Conservation (phyloP, 2,329 filamentous ascomycete species). For the Cladophialophora yegresii region DNA sequence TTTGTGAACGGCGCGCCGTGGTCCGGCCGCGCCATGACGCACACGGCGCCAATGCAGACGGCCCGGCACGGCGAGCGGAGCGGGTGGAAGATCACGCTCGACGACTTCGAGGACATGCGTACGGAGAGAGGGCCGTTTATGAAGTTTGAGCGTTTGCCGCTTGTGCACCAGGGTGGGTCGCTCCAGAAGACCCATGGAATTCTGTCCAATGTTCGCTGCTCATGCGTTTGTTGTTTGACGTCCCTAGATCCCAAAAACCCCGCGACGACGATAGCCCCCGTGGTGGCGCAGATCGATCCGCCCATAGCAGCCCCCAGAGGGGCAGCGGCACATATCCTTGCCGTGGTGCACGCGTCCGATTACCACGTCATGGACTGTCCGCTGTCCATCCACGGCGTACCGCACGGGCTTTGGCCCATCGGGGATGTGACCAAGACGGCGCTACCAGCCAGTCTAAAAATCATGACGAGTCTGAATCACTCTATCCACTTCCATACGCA, state of each 20-base stretch:
- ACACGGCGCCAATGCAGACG: conserved; percentile 24
- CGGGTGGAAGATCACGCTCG: conserved; percentile 30
- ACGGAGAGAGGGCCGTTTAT: conserved; percentile 32
- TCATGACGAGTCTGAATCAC: conserved; percentile 37
- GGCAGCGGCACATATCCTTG: conserved; percentile 29
- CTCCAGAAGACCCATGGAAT: neutral
- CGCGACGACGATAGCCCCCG: conserved; percentile 26
- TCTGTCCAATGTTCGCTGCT: neutral
- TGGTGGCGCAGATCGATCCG: conserved; percentile 31
- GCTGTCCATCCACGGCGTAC: conserved; percentile 25
- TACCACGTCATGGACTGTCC: conserved; percentile 36
- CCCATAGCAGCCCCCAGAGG: conserved; percentile 27
- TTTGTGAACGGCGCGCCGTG: conserved; percentile 30
- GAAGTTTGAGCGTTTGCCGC: conserved; percentile 35
- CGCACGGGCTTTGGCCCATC: conserved; percentile 24
- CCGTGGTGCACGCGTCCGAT: conserved; percentile 33
- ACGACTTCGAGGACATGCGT: conserved; percentile 30
- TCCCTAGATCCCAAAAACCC: conserved; percentile 17
- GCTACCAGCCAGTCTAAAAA: conserved; percentile 22
- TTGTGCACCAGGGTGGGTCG: conserved; percentile 24
- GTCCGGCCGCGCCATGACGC: conserved; percentile 32
- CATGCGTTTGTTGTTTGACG: neutral
- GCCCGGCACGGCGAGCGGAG: conserved; percentile 9
- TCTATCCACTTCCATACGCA: conserved; percentile 34
- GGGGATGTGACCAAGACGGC: conserved; percentile 26